Evolutionary conservation across 2,329 filamentous ascomycete genomes (phyloP), one percentile per base, ranked within the genome.

Genomic region (Bertia moriformis): DNA sequence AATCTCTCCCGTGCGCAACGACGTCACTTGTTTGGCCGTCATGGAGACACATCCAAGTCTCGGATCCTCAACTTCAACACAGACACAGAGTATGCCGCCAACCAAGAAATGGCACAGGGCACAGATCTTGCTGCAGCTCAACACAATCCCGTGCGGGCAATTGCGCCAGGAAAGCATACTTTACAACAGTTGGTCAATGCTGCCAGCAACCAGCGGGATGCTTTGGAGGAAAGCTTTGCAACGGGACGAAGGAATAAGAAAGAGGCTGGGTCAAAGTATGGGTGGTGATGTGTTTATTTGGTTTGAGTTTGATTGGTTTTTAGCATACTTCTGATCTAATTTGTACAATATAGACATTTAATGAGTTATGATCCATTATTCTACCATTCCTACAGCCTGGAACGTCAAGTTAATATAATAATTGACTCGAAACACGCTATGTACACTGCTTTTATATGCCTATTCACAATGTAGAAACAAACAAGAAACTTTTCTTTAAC

Each of bases 21-120:
- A 41, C 69, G 77, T 12, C 76, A 78, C 46, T 63, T 82, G 2
- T 72, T 81, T 45, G 77, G 77, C 10, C 71, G 76, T 4, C 54
- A 60, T 14, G 49, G 46, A 4, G 43, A 44, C 14, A 44, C 43
- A n/a, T 41, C 44, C 27, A 40, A 40, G 18, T 42, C 61, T 3
- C 62, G 66, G 24, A 62, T 81, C 17, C 58, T 72, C 2, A 73
- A 75, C 39, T 82, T 81, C 60, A 77, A 79, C 48, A 77, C 74
- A 14, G 76, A 80, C 45, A 54, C 59, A 18, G 76, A 82, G 51
- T 83, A 82, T 48, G 66, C 64, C 1, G 63, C 69, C 17, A 83
- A 83, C 49, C 72, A 80, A 49, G 59, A 61, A 35, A 50, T 74
- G n/a, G 63, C 71, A 4, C 61, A 65, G 30, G 57, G 63, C 37